These are phyloP conservation scores for Lenwebbia sp. DNA, from an alignment of 345 rosid species.

Conservation along the genomic window DNA sequence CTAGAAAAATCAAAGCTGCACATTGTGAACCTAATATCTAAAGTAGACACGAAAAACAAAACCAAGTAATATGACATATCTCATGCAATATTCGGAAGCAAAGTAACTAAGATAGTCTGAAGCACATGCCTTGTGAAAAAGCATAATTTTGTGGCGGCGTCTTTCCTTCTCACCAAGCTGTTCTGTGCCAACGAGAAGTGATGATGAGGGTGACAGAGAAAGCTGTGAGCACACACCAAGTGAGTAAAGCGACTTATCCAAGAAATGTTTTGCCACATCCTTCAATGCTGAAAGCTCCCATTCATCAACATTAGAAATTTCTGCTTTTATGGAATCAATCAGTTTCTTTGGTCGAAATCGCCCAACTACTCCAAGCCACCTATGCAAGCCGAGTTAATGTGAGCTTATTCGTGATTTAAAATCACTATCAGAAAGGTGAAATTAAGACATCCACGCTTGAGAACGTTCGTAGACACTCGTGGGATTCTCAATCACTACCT, in stretches of 20 bases:
- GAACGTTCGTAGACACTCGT: neutral
- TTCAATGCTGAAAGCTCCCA: conserved; percentile 36
- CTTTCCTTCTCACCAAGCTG: conserved; percentile 42
- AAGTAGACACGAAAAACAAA: neutral
- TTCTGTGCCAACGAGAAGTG: conserved; percentile 44
- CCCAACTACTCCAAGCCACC: conserved; percentile 79
- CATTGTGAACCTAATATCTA: neutral
- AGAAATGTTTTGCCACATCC: conserved; percentile 47
- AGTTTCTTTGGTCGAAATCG: conserved; percentile 75
- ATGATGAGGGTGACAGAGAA: conserved; percentile 32
- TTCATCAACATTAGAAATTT: conserved; percentile 36
- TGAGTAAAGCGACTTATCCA: conserved; percentile 69
- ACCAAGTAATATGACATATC: neutral
- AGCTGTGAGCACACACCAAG: conserved; percentile 53
- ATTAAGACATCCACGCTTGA: neutral
- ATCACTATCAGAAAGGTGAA: neutral
- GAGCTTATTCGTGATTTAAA: neutral
- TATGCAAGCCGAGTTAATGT: neutral
- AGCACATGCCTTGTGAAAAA: conserved; percentile 53
- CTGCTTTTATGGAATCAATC: conserved; percentile 43
- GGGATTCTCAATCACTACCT: neutral
- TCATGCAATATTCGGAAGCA: neutral
- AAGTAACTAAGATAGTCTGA: neutral
- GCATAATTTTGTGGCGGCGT: conserved; percentile 47
- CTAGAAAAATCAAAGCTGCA: neutral